Evolutionary conservation across 2,329 filamentous ascomycete genomes (phyloP), one percentile per base, ranked within the genome.

Genomic region (Fusarium lyarnte): DNA sequence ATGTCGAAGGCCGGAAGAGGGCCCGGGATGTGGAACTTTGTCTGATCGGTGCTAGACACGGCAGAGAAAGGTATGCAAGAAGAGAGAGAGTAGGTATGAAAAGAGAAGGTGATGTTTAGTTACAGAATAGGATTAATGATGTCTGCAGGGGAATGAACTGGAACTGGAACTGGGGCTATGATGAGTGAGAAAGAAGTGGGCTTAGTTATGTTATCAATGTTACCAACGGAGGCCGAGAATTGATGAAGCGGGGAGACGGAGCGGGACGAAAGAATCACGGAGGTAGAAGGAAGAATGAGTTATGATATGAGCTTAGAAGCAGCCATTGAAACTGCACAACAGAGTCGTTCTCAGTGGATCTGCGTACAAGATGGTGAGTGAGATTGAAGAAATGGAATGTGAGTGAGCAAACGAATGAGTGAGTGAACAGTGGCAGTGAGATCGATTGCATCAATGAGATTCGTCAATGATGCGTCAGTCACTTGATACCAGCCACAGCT

Each of bases 401-500:
- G 63, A 53, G 33, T 19, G 17, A 54, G 25, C 27, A 38, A 38
- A 13, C 11, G 38, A 31, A 33, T 43, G 27, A 49, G 47, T 49
- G 53, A 59, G 11, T 54, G 57, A 31, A 53, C 41, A 45, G 55
- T 25, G 31, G 42, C 42, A 58, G 42, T 36, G 23, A 29, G 38
- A 52, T 41, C 39, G 62, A 73, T 67, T 70, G 67, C 59, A 63
- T 66, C 52, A 59, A 71, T 39, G 49, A 59, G 49, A 46, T 63
- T 66, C 62, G 69, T 75, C 75, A 70, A 76, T 55, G 60, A 66
- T 64, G 69, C 74, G 72, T 77, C 75, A 77, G 74, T 77, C 75
- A 77, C 74, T 74, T 74, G 71, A 74, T 71, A 45, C 49, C 60
- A 71, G 66, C 68, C 68, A 72, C 69, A 64, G 36, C 25, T 49